Evolutionary conservation across 1,139 yeast species (phyloP).

Genomic region (Saccharomyces hybrid): DNA sequence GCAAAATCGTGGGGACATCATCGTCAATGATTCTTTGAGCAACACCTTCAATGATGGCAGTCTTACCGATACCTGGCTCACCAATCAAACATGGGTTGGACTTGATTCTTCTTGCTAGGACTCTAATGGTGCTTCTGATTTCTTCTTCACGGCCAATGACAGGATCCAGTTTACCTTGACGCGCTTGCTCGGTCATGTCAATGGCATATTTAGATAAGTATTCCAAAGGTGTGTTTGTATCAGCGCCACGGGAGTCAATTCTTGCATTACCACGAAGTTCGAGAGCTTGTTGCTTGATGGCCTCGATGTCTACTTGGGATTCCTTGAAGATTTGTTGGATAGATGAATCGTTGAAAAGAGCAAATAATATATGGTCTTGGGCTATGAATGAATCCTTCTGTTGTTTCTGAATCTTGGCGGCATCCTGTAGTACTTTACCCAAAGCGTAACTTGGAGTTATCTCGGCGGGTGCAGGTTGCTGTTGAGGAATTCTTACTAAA

Average conservation of each 20-base stretch:
- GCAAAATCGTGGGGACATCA: conserved; percentile 85
- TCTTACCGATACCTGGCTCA: conserved; percentile 99
- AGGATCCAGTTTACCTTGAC: conserved; percentile 93
- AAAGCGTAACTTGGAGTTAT: conserved; percentile 61
- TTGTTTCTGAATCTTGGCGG: conserved; percentile 67
- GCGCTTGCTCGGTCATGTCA: conserved; percentile 87
- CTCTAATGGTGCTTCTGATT: conserved; percentile 88
- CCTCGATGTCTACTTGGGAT: conserved; percentile 57
- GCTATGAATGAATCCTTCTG: conserved; percentile 91
- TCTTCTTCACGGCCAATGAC: conserved; percentile 99
- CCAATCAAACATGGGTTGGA: conserved; percentile 95
- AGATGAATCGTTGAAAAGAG: conserved; percentile 70
- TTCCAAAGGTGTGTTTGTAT: conserved; percentile 76
- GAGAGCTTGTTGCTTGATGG: conserved; percentile 72
- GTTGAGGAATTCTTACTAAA: conserved; percentile 79
- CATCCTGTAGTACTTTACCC: conserved; percentile 62
- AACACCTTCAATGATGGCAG: conserved; percentile 96
- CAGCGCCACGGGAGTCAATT: conserved; percentile 92
- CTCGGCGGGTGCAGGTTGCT: conserved; percentile 78
- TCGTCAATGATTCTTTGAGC: conserved; percentile 95
- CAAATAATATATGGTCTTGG: conserved; percentile 86
- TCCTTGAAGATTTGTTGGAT: conserved; percentile 72
- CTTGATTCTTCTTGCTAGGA: conserved; percentile 89
- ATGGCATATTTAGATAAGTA: conserved; percentile 83
- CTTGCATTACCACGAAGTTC: conserved; percentile 84